Percentiles rank a stretch among this genome's conserved stretches.
phyloP scores from a whole-genome alignment of 164 flowering plant species.

The Macadamia tetraphylla region DNA sequence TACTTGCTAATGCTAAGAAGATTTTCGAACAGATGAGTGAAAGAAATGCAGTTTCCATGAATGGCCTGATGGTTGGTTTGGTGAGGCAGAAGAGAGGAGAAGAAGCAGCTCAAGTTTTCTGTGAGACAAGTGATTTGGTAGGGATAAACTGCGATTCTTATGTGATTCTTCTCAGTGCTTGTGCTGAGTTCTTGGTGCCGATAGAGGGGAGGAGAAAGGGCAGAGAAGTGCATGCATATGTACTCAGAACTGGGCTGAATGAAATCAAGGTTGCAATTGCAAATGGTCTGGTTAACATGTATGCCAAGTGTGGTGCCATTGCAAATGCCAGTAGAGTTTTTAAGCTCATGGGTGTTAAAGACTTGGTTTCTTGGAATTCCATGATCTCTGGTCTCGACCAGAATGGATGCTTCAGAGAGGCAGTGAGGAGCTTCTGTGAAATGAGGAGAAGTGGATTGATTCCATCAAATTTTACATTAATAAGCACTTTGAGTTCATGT shows the following conservation, averaged over 20 bases:
- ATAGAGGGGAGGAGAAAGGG: constrained; percentile 63
- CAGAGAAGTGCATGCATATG: constrained; percentile 65
- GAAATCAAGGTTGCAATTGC: constrained; percentile 44
- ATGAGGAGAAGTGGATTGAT: constrained; percentile 51
- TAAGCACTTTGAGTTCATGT: constrained; percentile 82
- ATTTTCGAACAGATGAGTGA: constrained; percentile 56
- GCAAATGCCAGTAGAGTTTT: constrained; percentile 50
- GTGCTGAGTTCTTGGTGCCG: constrained; percentile 41
- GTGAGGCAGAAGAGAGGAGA: constrained; percentile 61
- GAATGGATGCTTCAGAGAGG: constrained; percentile 54
- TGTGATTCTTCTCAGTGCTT: constrained; percentile 64
- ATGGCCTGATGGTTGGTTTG: constrained; percentile 85
- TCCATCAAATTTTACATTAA: constrained; percentile 67
- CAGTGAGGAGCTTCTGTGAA: constrained; percentile 32
- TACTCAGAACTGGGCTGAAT: constrained; percentile 43
- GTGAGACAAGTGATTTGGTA: constrained; percentile 42
- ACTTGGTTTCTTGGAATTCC: constrained; percentile 81
- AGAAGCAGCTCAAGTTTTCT: constrained; percentile 55
- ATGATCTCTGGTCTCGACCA: constrained; percentile 84
- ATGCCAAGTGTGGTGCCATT: constrained; percentile 69
- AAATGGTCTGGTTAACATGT: constrained; percentile 78
- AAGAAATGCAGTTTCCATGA: constrained; percentile 68
- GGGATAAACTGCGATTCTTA: constrained; percentile 51
- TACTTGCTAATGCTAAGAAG: constrained; percentile 41
- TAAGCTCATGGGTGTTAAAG: constrained; percentile 46